Conservation (phyloP, 2,329 filamentous ascomycete species). For the Penicillium sp. region DNA sequence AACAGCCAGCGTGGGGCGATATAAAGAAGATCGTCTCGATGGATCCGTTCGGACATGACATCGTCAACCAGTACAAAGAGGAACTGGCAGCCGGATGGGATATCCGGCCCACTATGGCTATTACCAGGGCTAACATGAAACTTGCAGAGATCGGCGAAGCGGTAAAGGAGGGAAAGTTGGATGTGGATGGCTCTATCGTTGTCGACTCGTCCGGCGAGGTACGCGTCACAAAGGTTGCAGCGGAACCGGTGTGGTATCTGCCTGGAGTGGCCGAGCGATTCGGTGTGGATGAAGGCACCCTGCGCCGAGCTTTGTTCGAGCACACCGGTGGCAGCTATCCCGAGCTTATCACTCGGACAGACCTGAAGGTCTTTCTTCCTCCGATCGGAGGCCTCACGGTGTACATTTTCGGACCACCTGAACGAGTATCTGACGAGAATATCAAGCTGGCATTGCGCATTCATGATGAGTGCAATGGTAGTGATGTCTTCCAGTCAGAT, state of each 20-base stretch:
- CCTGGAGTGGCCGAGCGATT: conserved; percentile 89
- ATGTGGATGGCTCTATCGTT: conserved; percentile 83
- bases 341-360: conserved; percentile 88
- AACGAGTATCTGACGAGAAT: conserved; percentile 86
- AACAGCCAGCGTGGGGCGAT: conserved; percentile 85
- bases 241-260: conserved; percentile 89
- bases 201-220: conserved; percentile 83
- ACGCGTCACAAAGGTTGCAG: conserved; percentile 92
- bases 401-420: conserved; percentile 93
- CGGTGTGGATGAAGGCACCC: conserved; percentile 81
- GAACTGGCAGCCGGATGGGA: conserved; percentile 70
- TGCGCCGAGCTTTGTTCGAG: conserved; percentile 86
- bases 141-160: conserved; percentile 92
- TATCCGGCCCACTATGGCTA: conserved; percentile 84
- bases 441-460: conserved; percentile 79
- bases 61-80: conserved; percentile 76
- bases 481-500: conserved; percentile 95
- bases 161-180: conserved; percentile 72
- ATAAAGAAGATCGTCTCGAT: conserved; percentile 94
- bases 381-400: conserved; percentile 95
- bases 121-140: conserved; percentile 93
- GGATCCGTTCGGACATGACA: conserved; percentile 88
- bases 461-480: conserved; percentile 89
- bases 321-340: conserved; percentile 95
- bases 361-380: conserved; percentile 93